A percentile compares a stretch with the other conserved stretches of the same genome.
Conservation (phyloP, 139 green algal genomes). For the Chlorella sp. region DNA sequence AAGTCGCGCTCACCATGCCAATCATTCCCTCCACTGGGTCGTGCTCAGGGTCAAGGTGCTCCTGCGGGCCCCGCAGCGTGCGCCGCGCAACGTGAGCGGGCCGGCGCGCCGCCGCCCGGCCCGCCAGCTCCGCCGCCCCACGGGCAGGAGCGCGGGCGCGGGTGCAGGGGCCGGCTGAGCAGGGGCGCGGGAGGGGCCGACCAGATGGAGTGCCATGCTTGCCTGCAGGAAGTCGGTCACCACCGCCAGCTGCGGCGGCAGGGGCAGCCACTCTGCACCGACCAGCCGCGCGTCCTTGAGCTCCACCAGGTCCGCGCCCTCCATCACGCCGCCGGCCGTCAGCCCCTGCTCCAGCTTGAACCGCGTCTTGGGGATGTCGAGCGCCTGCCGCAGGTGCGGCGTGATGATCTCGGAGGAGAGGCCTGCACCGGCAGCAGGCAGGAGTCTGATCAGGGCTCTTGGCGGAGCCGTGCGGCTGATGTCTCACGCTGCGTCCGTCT, state of each 20-base stretch:
- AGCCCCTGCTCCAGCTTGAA: background rate
- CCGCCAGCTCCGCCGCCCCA: no score
- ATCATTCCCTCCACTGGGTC: constrained; percentile 28
- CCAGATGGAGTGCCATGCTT: background rate
- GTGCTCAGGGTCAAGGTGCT: constrained; percentile 17
- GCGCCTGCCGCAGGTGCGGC: constrained; percentile 13
- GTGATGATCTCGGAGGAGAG: constrained; percentile 31
- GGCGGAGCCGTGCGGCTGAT: no score
- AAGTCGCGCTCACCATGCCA: background rate
- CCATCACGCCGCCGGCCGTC: background rate
- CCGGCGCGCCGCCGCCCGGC: no score
- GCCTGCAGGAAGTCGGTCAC: constrained; percentile 27
- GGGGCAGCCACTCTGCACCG: background rate
- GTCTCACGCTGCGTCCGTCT: no score
- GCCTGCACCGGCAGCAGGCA: no score
- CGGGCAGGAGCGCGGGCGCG: no score
- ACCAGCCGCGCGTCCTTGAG: constrained; percentile 11
- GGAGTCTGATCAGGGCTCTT: no score
- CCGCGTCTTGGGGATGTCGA: constrained; percentile 1
- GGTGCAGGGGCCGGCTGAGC: no score
- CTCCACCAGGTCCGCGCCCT: constrained; percentile 4
- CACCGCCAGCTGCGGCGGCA: constrained; percentile 18
- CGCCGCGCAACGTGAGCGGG: background rate
- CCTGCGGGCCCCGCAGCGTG: background rate
- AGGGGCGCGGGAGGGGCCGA: no score